A percentile compares a stretch with the other conserved stretches of the same genome.
Evolutionary conservation across 2,329 filamentous ascomycete genomes (phyloP).

Genomic region (Byssothecium circinans): DNA sequence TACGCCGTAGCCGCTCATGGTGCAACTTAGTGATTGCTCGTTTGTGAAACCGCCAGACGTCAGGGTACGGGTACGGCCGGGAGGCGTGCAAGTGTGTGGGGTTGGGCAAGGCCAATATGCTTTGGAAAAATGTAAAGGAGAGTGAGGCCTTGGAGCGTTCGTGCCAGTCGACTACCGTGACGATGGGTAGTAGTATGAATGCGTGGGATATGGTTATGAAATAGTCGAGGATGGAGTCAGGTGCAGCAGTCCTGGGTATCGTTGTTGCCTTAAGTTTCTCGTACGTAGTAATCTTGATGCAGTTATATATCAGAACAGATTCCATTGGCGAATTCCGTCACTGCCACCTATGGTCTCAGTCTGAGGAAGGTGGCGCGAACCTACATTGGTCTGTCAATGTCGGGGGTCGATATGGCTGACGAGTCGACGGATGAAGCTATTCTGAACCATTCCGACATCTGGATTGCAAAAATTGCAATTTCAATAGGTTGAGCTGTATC

Average conservation of each 20-base stretch:
- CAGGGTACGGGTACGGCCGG: not conserved
- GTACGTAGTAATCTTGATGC: not conserved
- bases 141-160: slow-evolving; percentile 1
- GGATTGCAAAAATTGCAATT: too few species aligned
- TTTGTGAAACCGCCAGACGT: not conserved
- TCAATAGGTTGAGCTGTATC: not conserved
- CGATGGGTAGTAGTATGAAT: not conserved
- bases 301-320: not conserved
- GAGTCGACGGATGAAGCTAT: not conserved
- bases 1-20: slow-evolving; percentile 32
- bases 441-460: not conserved
- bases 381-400: not conserved
- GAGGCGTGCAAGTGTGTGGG: not conserved
- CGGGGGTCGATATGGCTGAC: not conserved
- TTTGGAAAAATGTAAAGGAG: not conserved
- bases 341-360: slow-evolving; percentile 2
- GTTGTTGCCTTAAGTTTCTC: not conserved
- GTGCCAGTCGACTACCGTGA: slow-evolving; percentile 1
- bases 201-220: not conserved
- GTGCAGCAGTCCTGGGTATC: not conserved
- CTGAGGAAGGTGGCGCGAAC: not conserved
- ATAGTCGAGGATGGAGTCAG: not conserved
- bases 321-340: not conserved
- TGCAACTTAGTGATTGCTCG: slow-evolving; percentile 7
- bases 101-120: slow-evolving; percentile 10